Conservation (phyloP, 495 filamentous ascomycete genomes). For the Cairneyella variabilis region DNA sequence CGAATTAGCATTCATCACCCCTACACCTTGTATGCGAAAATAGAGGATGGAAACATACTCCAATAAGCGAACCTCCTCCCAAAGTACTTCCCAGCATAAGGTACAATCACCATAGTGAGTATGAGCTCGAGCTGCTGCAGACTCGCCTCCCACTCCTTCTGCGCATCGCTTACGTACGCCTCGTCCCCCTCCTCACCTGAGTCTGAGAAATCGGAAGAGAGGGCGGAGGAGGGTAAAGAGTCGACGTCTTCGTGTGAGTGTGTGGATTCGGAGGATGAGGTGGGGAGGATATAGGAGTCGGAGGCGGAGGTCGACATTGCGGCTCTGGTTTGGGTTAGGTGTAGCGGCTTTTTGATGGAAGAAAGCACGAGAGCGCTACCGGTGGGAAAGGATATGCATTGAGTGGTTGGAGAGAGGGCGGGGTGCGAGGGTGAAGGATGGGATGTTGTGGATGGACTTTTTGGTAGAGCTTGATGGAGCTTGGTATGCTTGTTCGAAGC, state of each 20-base stretch:
- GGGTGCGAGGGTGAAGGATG: background rate
- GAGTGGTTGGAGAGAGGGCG: constrained; percentile 19
- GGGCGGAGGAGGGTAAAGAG: constrained; percentile 64
- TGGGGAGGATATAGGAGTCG: constrained; percentile 24
- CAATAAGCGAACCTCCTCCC: constrained; percentile 94
- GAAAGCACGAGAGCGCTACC: constrained; percentile 23
- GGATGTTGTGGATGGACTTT: constrained; percentile 4
- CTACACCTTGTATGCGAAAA: background rate
- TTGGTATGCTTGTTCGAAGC: background rate
- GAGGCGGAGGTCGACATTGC: constrained; percentile 27
- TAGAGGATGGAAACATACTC: constrained; percentile 54
- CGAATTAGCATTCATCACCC: constrained; percentile 8
- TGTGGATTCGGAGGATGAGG: constrained; percentile 19
- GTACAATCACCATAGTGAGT: constrained; percentile 88
- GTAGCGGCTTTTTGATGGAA: background rate
- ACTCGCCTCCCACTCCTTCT: constrained; percentile 89
- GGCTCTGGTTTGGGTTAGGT: constrained; percentile 5
- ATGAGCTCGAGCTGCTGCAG: constrained; percentile 90
- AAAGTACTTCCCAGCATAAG: constrained; percentile 89
- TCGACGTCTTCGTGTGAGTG: constrained; percentile 63
- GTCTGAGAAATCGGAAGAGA: constrained; percentile 25
- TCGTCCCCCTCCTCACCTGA: constrained; percentile 53
- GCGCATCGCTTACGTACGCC: no score
- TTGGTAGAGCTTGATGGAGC: background rate
- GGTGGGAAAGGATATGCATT: constrained; percentile 30